Evolutionary conservation across 257 asterid species (phyloP).

Genomic region (Lavandula angustifolia): DNA sequence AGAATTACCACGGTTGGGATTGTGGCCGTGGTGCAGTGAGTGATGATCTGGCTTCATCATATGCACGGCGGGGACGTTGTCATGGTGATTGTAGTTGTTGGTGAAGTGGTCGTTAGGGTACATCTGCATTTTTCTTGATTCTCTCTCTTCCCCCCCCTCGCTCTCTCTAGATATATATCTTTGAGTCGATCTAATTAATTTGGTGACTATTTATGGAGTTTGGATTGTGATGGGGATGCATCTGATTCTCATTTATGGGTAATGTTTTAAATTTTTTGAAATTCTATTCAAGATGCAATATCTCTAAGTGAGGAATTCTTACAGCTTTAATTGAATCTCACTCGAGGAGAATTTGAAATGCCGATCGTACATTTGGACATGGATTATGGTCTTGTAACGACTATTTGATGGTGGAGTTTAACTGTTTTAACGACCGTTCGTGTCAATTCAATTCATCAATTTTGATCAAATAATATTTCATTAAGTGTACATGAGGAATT

Average conservation of each 20-base stretch:
- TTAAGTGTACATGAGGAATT: too few relatives aligned
- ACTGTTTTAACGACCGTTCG: too few relatives aligned
- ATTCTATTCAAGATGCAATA: conserved; percentile 9
- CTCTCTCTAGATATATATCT: too few relatives aligned
- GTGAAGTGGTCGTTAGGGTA: neutral
- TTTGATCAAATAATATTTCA: too few relatives aligned
- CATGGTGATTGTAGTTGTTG: neutral
- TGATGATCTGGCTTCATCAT: conserved; percentile 16
- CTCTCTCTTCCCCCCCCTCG: neutral
- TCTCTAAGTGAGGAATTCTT: neutral
- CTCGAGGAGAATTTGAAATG: conserved; percentile 3
- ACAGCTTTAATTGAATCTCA: conserved; percentile 20
- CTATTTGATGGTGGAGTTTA: neutral
- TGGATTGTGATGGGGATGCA: conserved; percentile 22
- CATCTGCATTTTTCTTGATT: conserved; percentile 26
- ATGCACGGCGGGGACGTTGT: neutral
- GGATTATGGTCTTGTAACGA: neutral
- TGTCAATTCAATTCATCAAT: too few relatives aligned
- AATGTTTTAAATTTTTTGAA: neutral
- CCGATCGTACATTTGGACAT: neutral
- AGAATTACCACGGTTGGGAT: neutral
- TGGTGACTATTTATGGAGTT: neutral
- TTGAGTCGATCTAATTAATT: neutral
- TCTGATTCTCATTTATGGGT: conserved; percentile 11
- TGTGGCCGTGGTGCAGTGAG: neutral